Base-by-base conservation (phyloP, 306 rosid genomes). In the Vigna trinervia region DNA sequence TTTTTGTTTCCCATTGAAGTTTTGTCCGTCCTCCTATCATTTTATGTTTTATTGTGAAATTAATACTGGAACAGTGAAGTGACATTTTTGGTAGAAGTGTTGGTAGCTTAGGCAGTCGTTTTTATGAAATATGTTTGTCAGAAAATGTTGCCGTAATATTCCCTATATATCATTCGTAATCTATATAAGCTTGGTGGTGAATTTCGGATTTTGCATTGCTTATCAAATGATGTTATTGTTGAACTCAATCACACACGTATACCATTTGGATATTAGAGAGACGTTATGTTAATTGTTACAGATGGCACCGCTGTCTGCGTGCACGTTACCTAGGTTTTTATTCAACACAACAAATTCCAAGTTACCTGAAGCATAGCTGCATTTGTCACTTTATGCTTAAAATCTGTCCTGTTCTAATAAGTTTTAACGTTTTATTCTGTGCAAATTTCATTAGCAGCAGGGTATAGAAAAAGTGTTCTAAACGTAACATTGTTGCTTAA, bases 61-160 rank as follows among this genome's bases (percentile, higher is more conserved):
- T 56, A 64, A 60, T 51, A 58, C 59, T 78, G 78, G 23, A 69
- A 56, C 75, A 60, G 76, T 76, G 50, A n/a, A 74, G 38, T 75
- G 83, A 74, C 81, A 88, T 83, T 86, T 89, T 89, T 89, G 86
- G 47, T 82, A 84, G 90, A 74, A 62, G 15, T 75, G 69, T 2
- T 78, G 67, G 63, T 65, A 65, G 78, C 54, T 79, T 70, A 82
- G 78, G 71, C 76, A 74, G 78, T 47, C 53, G 68, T 70, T 66
- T 61, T 74, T 69, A 68, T 68, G 76, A 59, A 30, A 58, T 74
- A 64, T 82, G 85, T 68, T 63, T 78, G 79, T 81, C 66, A 79
- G 69, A 62, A 65, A 81, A 62, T 54, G 39, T 50, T 62, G 51
- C 66, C 68, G 78, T 74, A 41, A 70, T 67, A 7, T 63, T 28